A percentile compares a stretch with the other conserved stretches of the same genome.
Evolutionary conservation across 2,329 filamentous ascomycete species (phyloP).

Genomic region (Fusarium pseudograminearum): DNA sequence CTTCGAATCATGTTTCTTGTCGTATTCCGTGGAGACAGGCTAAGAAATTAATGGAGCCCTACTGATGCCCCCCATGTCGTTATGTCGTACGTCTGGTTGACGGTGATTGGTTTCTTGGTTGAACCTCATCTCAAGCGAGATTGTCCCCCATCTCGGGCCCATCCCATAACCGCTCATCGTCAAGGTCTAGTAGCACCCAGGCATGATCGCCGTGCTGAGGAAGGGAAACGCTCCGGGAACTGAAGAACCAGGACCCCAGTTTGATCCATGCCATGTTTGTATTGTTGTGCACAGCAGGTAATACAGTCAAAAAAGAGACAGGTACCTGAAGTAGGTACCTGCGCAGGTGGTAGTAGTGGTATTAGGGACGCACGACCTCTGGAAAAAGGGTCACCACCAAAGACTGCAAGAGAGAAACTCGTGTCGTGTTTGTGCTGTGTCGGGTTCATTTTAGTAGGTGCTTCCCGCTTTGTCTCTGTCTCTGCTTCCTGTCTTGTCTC

Average conservation of each 20-base stretch:
- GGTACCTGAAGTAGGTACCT: background rate
- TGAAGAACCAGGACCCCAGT: constrained; percentile 17
- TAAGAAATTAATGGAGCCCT: constrained; percentile 22
- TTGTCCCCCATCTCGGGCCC: constrained; percentile 44
- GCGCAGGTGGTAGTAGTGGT: too few species aligned
- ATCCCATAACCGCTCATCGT: constrained; percentile 37
- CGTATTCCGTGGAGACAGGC: constrained; percentile 39
- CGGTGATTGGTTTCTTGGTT: constrained; percentile 41
- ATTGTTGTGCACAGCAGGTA: background rate
- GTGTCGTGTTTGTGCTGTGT: constrained; percentile 10
- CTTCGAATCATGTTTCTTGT: constrained; percentile 42
- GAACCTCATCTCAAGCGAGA: constrained; percentile 46
- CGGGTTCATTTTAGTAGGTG: constrained; percentile 31
- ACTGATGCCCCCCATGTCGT: constrained; percentile 33
- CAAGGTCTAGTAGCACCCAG: constrained; percentile 21
- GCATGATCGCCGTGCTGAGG: constrained; percentile 26
- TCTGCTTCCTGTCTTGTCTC: constrained; percentile 21
- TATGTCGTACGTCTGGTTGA: constrained; percentile 40
- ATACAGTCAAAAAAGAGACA: background rate
- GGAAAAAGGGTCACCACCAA: constrained; percentile 26
- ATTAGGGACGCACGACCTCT: constrained; percentile 18
- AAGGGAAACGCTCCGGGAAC: constrained; percentile 24
- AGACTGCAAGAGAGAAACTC: background rate
- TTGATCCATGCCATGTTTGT: constrained; percentile 19
- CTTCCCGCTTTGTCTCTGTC: constrained; percentile 36